Base-by-base conservation (phyloP, 257 asterid genomes). In the Nemophila menziesii region DNA sequence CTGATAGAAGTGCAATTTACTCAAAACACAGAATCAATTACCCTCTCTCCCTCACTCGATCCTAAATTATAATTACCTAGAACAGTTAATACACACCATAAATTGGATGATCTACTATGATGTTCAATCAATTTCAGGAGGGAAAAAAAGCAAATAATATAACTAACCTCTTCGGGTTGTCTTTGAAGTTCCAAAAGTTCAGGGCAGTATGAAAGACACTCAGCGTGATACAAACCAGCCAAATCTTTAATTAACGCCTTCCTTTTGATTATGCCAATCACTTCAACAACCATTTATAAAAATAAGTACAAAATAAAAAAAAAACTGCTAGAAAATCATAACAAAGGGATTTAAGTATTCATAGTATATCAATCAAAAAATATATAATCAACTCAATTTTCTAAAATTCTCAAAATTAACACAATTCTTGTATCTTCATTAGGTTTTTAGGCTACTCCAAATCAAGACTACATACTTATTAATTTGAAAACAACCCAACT, bases 191-290 rank as follows among this genome's bases (percentile, higher is more conserved):
- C 93, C 73, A 78, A 63, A 34, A 89, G 93, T 58, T 85, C 84
- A 65, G 76, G 93, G 68, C 97, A 83, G 65, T 80, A 68, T 8
- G 92, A 44, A 59, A 83, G 97, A 68, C 97, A 89, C 78, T 89
- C 97, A 0, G 95, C 84, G 22, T 89, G 97, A 53, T 83, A 89
- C 12, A 63, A 69, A 33, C 82, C 95, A 16, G 97, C 95, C 75
- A 87, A 59, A 48, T 80, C 97, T 58, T 77, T 83, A 53, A 87
- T 70, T 75, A 87, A 59, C 22, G 93, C 84, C 71, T 83, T 87
- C 68, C 97, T 75, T 72, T 75, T 72, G 51, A 83, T 78, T 18
- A 83, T 78, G 11, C 95, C 97, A 61, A 87, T 68, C 97, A 78
- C 93, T 87, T 23, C 56, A 69, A 60, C 45, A 48, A 45, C 36